Conservation (phyloP, 192 early-diverging fungal species). For the Geranomyces variabilis region DNA sequence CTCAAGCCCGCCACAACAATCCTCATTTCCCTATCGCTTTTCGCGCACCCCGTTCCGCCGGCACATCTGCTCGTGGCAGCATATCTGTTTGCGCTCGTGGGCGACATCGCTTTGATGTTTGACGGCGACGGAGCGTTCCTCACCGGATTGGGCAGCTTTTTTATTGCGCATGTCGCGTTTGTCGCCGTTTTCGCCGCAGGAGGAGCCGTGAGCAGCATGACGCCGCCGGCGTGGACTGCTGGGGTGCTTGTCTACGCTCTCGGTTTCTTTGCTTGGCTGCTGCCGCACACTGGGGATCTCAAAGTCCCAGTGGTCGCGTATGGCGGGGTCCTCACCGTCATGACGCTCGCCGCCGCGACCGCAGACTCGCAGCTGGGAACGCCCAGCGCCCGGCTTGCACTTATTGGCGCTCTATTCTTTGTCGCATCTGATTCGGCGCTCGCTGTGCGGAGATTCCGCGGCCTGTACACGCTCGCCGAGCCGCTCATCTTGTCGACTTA, state of each 20-base stretch:
- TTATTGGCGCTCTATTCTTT: background rate
- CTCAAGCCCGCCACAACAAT: conserved; percentile 2
- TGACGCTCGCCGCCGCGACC: background rate
- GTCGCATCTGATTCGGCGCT: background rate
- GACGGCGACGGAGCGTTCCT: background rate
- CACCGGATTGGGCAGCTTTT: background rate
- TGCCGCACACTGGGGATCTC: background rate
- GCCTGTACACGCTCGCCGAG: background rate
- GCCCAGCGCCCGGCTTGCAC: background rate
- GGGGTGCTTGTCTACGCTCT: background rate
- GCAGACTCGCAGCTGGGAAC: background rate
- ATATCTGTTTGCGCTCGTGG: background rate
- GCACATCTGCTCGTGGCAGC: background rate
- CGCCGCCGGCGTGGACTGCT: background rate
- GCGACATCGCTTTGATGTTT: conserved; percentile 5
- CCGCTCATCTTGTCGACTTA: background rate
- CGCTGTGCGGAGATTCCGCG: background rate
- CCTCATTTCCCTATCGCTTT: conserved; percentile 1
- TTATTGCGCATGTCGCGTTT: conserved; percentile 5
- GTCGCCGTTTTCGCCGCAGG: background rate
- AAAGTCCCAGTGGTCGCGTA: background rate
- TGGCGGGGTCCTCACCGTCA: background rate
- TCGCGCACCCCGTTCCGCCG: background rate
- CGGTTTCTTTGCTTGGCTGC: background rate
- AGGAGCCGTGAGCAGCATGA: background rate